Conservation (phyloP, 371 early-diverging fungal species). For the Mortierella sp. region DNA sequence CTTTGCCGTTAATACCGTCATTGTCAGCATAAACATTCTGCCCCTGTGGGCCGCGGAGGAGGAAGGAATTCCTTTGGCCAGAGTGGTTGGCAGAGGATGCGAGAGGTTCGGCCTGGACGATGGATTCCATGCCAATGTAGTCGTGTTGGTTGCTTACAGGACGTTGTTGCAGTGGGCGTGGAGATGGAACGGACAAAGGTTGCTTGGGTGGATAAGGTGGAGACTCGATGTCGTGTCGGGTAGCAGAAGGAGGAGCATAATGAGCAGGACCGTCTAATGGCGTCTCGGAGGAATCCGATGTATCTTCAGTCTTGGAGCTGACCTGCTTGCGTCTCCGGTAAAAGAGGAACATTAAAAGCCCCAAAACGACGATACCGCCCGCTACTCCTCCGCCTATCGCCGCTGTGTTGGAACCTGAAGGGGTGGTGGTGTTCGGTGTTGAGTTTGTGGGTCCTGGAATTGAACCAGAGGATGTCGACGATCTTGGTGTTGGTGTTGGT, state of each 20-base stretch:
- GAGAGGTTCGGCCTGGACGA: background rate
- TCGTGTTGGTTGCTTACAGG: background rate
- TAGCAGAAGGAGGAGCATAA: background rate
- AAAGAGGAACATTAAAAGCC: background rate
- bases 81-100: background rate
- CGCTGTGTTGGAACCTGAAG: background rate
- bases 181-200: background rate
- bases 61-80: background rate
- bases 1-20: background rate
- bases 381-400: background rate
- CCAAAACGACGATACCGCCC: background rate
- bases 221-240: background rate
- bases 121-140: background rate
- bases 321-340: background rate
- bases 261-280: background rate
- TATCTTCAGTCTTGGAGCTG: background rate
- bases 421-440: background rate
- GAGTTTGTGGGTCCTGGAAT: background rate
- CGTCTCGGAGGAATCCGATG: background rate
- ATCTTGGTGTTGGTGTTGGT: too few species aligned
- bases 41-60: background rate
- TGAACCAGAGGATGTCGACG: background rate
- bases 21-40: background rate
- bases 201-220: background rate
- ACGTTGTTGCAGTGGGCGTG: background rate